Conservation (phyloP, 345 rosid genomes). For the Eucalyptus marginata region DNA sequence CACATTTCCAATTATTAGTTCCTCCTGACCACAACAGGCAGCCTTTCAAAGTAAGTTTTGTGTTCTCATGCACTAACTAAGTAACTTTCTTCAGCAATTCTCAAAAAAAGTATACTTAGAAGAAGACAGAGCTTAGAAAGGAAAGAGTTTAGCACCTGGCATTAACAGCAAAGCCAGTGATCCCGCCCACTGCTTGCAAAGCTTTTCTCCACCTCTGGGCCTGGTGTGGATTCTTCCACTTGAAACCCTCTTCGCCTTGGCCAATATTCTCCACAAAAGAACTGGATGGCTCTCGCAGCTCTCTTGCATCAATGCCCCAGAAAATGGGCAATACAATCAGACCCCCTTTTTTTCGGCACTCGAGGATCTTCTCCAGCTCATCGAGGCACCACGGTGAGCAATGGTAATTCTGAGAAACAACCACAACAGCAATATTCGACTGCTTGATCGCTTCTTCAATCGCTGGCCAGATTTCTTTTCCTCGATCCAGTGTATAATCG, state of each 20-base stretch:
- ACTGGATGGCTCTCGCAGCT: not conserved
- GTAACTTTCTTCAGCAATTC: too few relatives aligned
- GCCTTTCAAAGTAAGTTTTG: not conserved
- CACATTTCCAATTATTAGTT: not conserved
- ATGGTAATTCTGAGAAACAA: not conserved
- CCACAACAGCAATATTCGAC: not conserved
- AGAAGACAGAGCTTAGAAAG: not conserved
- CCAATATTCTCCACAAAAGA: not conserved
- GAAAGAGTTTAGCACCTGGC: not conserved
- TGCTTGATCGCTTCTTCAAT: not conserved
- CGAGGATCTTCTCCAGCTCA: not conserved
- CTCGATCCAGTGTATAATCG: not conserved
- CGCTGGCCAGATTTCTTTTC: not conserved
- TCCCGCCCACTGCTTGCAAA: not conserved
- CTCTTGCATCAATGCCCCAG: not conserved
- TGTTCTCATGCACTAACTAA: too few relatives aligned
- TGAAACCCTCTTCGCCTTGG: not conserved
- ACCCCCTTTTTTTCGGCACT: not conserved
- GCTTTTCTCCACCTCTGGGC: not conserved
- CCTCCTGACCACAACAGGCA: not conserved
- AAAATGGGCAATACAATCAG: not conserved
- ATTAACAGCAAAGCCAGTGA: rapidly evolving
- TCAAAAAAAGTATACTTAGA: not conserved
- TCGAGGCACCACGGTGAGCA: not conserved
- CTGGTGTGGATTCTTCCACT: not conserved